A percentile compares a stretch with the other conserved stretches of the same genome.
Conservation (phyloP, 2,329 filamentous ascomycete species). For the Juglanconis oblonga region DNA sequence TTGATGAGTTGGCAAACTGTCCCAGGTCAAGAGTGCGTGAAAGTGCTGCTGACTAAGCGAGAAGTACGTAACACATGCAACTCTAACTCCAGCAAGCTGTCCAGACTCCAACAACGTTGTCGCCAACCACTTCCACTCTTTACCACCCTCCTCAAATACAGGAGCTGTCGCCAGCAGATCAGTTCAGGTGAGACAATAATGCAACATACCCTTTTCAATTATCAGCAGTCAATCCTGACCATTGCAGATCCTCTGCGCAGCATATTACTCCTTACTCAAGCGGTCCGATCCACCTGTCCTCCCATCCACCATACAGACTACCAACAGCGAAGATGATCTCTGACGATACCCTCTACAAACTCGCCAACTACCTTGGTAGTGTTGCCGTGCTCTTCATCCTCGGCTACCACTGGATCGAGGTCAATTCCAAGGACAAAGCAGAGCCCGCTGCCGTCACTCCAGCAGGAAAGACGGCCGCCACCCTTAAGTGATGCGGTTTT, state of each 20-base stretch:
- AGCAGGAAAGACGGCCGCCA: conserved; percentile 12
- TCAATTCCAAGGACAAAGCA: conserved; percentile 63
- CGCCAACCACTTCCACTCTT: neutral
- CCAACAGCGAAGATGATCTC: conserved; percentile 73
- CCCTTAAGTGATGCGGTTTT: conserved; percentile 7
- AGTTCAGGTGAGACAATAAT: neutral
- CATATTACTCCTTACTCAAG: neutral
- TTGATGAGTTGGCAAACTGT: too few relatives aligned
- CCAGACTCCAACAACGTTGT: conserved; percentile 20
- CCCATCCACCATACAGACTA: neutral
- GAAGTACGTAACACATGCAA: neutral
- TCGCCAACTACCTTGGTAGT: conserved; percentile 90
- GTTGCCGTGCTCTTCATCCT: conserved; percentile 90
- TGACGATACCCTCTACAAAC: conserved; percentile 83
- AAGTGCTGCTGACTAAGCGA: neutral
- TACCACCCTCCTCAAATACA: neutral
- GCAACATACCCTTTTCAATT: too few relatives aligned
- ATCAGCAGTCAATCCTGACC: neutral
- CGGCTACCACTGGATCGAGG: conserved; percentile 92
- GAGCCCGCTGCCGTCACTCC: conserved; percentile 25
- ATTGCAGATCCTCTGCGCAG: neutral
- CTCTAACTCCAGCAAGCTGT: conserved; percentile 15
- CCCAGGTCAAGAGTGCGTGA: too few relatives aligned
- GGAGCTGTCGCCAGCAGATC: neutral
- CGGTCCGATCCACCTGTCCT: neutral